Evolutionary conservation across 495 filamentous ascomycete genomes (phyloP).

Genomic region (Bathelium albidoporum): DNA sequence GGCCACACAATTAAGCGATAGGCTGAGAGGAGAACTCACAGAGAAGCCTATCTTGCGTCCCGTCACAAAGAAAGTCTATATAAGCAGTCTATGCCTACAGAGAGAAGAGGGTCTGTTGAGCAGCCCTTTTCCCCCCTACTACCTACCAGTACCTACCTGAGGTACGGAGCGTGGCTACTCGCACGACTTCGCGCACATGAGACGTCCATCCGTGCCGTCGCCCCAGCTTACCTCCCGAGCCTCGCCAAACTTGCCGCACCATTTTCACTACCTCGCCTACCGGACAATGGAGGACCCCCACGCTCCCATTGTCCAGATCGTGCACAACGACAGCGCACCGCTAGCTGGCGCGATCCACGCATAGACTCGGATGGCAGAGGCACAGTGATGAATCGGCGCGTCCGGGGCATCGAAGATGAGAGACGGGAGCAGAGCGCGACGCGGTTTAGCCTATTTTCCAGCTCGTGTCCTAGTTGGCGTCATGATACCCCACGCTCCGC

Average conservation of each 20-base stretch:
- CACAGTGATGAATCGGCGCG: background rate
- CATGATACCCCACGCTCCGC: background rate
- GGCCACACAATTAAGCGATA: background rate
- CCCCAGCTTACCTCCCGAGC: background rate
- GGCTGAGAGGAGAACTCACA: background rate
- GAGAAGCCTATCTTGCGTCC: background rate
- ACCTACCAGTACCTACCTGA: background rate
- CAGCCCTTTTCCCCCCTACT: background rate
- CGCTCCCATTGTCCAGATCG: background rate
- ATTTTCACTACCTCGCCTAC: background rate
- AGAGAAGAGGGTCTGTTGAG: background rate
- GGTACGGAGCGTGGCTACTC: background rate
- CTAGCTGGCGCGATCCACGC: background rate
- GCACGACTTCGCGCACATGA: too few relatives aligned
- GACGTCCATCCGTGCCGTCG: background rate
- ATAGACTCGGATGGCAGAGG: background rate
- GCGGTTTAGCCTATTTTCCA: background rate
- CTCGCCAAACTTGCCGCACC: background rate
- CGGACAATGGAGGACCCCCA: background rate
- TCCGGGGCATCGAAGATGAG: background rate
- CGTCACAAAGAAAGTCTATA: background rate
- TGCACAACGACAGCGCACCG: too few relatives aligned
- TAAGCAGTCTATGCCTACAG: background rate
- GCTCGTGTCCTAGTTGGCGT: background rate
- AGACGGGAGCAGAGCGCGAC: background rate